These are phyloP conservation scores for Penicillium sp. DNA, from an alignment of 2,329 filamentous ascomycete species.

Conservation along the genomic window DNA sequence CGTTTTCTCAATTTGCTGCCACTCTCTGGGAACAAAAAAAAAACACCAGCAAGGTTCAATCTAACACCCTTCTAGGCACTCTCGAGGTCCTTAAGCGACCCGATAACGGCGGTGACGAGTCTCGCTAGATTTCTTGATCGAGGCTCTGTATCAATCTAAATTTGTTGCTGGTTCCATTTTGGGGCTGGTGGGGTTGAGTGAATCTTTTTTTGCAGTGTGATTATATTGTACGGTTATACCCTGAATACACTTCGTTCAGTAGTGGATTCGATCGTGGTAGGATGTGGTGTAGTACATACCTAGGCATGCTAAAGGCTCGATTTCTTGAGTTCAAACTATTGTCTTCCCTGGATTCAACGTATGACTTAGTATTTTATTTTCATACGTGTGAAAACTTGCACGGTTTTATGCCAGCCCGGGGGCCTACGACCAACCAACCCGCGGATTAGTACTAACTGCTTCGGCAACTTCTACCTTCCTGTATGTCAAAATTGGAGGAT, in stretches of 20 bases:
- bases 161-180: neutral
- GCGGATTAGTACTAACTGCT: neutral
- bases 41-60: too few species aligned
- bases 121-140: constrained; percentile 9
- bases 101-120: constrained; percentile 7
- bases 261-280: neutral
- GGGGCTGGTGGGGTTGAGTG: neutral
- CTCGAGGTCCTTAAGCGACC: constrained; percentile 39
- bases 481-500: neutral
- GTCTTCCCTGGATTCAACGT: neutral
- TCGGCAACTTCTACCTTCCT: neutral
- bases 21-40: neutral
- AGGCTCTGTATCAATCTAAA: neutral
- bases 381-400: neutral
- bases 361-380: neutral
- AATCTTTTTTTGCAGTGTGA: constrained; percentile 15
- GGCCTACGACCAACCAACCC: too few species aligned
- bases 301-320: neutral
- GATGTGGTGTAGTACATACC: neutral
- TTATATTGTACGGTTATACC: constrained; percentile 31
- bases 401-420: too few species aligned
- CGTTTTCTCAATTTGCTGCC: neutral
- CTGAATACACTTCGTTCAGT: constrained; percentile 25
- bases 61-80: constrained; percentile 21
- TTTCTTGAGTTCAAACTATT: neutral